Evolutionary conservation across 2,329 filamentous ascomycete species (phyloP), one percentile per base, ranked within the genome.

Genomic region (Ophiostoma piceae): DNA sequence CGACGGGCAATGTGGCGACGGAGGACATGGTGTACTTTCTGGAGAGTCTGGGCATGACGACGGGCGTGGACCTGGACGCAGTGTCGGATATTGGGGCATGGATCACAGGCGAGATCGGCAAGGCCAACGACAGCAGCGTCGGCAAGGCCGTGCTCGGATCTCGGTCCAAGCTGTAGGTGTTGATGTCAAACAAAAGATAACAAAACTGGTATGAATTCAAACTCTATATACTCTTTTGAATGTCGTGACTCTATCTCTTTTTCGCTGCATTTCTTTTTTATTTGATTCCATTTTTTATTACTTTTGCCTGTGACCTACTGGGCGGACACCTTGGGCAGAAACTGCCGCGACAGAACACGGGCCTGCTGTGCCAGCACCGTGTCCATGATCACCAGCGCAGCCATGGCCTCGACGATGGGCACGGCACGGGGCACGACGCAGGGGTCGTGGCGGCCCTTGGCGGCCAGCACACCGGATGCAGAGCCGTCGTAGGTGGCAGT

Each of bases 391-490:
- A 92, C 91, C 71, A 98, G 80, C 1, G 93, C 88, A 35, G 94
- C 90, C 94, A 98, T 98, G 54, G 90, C 88, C 84, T 98, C 94
- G 3, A 95, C 91, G 70, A 95, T 94, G 12, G 91, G 91, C 32
- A 97, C 89, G 3, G 93, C 94, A 39, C 94, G 85, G 4, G 92
- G 92, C 65, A 96, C 92, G 26, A 98, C 94, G 76, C 92, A 96
- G 3, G 95, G 94, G 77, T 98, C 94, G 79, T 98, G 94, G 71
- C 95, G 85, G 29, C 95, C 95, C 85, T 97, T 98, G 67, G 94
- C 93, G 73, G 93, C 92, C 43, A 98, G 83, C 3, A 91, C 82
- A 67, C 95, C 95, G 73, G 91, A 87, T 14, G 77, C 77, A 11
- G 84, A 82, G 65, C 90, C 90, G 71, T 90, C 89, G 79, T 96